Evolutionary conservation across 2,329 filamentous ascomycete species (phyloP).

Genomic region (Penicillium sp.): DNA sequence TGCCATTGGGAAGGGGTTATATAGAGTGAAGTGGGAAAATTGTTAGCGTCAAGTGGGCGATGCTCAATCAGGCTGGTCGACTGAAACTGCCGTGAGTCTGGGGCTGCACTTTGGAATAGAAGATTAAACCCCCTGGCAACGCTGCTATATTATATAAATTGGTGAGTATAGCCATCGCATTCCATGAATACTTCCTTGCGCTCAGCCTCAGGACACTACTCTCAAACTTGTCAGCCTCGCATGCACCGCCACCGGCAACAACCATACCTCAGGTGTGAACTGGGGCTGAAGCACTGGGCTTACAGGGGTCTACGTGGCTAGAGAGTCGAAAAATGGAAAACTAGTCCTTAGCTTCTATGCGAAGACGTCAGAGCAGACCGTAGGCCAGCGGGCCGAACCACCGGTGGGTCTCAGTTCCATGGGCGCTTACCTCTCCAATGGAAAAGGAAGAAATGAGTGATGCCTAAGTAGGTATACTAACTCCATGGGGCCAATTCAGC

Average conservation of each 20-base stretch:
- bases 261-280: not conserved
- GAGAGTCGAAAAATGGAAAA: not conserved
- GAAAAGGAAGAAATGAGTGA: not conserved
- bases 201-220: not conserved
- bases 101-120: not conserved
- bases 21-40: not conserved
- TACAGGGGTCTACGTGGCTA: not conserved
- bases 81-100: not conserved
- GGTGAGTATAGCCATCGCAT: not conserved
- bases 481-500: not conserved
- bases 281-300: not conserved
- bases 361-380: not conserved
- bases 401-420: not conserved
- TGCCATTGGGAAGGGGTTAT: not conserved
- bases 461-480: not conserved
- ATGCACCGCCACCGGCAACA: not conserved
- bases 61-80: not conserved
- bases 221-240: not conserved
- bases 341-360: not conserved
- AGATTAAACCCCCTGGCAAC: not conserved
- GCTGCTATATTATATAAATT: not conserved
- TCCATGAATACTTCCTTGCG: not conserved
- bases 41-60: not conserved
- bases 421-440: not conserved
- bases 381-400: not conserved